Percentiles rank a stretch among this genome's conserved stretches.
Evolutionary conservation across 768 basidiomycete species (phyloP).

Genomic region (Phanerochaete carnosa): DNA sequence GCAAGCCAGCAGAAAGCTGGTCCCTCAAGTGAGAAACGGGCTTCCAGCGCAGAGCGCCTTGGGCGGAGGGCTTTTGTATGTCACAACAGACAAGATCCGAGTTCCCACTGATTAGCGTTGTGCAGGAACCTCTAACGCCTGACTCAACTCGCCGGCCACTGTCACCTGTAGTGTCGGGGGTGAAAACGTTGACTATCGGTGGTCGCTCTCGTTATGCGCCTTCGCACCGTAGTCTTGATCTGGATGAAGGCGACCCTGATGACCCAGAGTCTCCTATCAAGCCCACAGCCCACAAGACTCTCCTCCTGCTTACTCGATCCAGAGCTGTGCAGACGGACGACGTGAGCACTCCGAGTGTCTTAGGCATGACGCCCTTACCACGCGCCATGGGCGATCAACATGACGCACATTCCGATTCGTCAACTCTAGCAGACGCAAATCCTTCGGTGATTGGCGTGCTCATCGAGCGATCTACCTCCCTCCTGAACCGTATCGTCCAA

Average conservation of each 20-base stretch:
- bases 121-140: slow-evolving; percentile 44
- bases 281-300: slow-evolving; percentile 36
- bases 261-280: slow-evolving; percentile 29
- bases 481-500: slow-evolving; percentile 63
- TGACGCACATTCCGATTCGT: slow-evolving; percentile 72
- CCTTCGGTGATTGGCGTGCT: slow-evolving; percentile 47
- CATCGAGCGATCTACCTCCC: slow-evolving; percentile 57
- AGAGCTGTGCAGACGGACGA: slow-evolving; percentile 26
- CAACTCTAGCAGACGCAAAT: slow-evolving; percentile 60
- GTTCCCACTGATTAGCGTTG: neutral
- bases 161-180: slow-evolving; percentile 36
- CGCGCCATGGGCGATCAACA: slow-evolving; percentile 32
- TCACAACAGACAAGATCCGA: neutral
- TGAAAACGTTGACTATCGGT: slow-evolving; percentile 13
- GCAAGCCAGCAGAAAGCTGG: slow-evolving; percentile 5
- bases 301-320: slow-evolving; percentile 57
- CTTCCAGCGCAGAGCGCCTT: slow-evolving; percentile 33
- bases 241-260: slow-evolving; percentile 42
- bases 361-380: slow-evolving; percentile 26
- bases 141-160: slow-evolving; percentile 40
- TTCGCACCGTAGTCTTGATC: slow-evolving; percentile 33
- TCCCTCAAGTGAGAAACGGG: slow-evolving; percentile 24
- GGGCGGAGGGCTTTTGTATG: slow-evolving; percentile 32
- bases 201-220: slow-evolving; percentile 13
- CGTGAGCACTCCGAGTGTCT: slow-evolving; percentile 3